A percentile compares a stretch with the other conserved stretches of the same genome.
Conservation (phyloP, 176 grass and related monocot species). For the Rhynchospora pubera region DNA sequence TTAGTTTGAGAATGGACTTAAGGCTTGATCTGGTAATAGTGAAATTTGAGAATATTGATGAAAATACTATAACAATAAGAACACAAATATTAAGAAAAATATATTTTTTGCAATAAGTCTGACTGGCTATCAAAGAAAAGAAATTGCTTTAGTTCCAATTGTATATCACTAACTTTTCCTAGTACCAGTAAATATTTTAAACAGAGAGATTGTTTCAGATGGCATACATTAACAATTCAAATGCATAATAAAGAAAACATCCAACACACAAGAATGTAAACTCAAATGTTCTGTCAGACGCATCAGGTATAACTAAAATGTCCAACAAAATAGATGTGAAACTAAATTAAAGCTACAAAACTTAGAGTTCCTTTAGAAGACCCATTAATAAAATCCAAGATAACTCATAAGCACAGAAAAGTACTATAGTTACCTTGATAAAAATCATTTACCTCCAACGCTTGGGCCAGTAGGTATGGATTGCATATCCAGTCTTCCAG, state of each 20-base stretch:
- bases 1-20: no score
- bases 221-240: neutral
- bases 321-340: neutral
- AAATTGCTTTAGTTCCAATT: no score
- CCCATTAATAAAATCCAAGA: neutral
- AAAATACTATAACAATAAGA: no score
- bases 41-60: no score
- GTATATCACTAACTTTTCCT: neutral
- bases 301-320: constrained; percentile 4
- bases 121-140: no score
- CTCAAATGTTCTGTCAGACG: neutral
- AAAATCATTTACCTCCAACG: constrained; percentile 57
- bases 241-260: neutral
- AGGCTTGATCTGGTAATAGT: no score
- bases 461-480: constrained; percentile 87
- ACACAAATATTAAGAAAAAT: no score
- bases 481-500: constrained; percentile 96
- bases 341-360: constrained; percentile 20
- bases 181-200: neutral
- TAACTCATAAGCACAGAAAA: neutral
- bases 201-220: neutral
- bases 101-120: no score
- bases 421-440: constrained; percentile 11
- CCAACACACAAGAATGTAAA: neutral
- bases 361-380: constrained; percentile 1